Evolutionary conservation across 1,284 basidiomycete species (phyloP), one percentile per base, ranked within the genome.

Genomic region (Chalciporus piperatoides): DNA sequence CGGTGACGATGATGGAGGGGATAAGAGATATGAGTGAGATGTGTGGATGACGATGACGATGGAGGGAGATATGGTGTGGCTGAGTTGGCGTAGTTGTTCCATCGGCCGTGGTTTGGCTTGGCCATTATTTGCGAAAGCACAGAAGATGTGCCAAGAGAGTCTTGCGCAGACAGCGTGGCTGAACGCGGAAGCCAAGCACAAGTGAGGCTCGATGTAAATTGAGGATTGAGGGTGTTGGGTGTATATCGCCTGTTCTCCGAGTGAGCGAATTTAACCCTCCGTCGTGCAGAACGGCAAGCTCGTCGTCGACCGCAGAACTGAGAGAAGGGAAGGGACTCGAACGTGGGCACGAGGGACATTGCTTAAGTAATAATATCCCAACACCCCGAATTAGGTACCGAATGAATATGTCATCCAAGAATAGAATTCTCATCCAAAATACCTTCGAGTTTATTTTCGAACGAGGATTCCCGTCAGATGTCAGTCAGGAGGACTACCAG

Each of bases 71-170:
- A 9, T 30, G 9, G 1, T 11, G 28, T 30, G 28, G 28, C 28
- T 30, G 28, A 30, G 28, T 10, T 37, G 35, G 36, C n/a, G 48
- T 28, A 32, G 35, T 37, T 46, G 24, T 49, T 44, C 7, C 30
- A 41, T 35, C 51, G 47, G 51, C 48, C 63, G 62, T 67, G 55
- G 45, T 60, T 67, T 62, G 65, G 65, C 67, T 66, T 69, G 64
- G 68, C 64, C 64, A 67, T 68, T 41, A 54, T 64, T 42, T 50
- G 36, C 52, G 49, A 48, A 49, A 53, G 50, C 46, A 49, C 54
- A 48, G 62, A 67, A 63, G 64, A 64, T 63, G 67, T 65, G 67
- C 67, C 68, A 69, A 69, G 68, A 63, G 45, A 62, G 64, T 64
- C 67, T 68, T 66, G 65, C 52, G 60, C 49, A 49, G 45, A 44